Evolutionary conservation across 768 basidiomycete genomes (phyloP).

Genomic region (Phylloporus sp.): DNA sequence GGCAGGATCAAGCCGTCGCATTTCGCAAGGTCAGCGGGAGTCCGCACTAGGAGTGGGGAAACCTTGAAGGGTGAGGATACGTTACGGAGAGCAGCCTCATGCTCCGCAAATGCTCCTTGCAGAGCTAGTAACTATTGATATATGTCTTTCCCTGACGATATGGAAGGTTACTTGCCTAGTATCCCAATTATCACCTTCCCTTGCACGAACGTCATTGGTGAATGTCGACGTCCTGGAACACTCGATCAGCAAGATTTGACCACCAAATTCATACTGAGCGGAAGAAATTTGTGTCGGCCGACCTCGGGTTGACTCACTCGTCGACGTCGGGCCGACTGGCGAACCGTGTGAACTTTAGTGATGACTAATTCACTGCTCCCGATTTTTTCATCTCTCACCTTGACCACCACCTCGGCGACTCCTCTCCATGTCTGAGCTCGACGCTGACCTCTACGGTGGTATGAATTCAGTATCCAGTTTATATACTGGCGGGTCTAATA

Average conservation of each 20-base stretch:
- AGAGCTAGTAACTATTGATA: conserved; percentile 51
- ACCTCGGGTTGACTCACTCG: neutral
- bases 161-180: conserved; percentile 37
- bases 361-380: conserved; percentile 26
- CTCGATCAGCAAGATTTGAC: neutral
- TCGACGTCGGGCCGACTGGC: conserved; percentile 16
- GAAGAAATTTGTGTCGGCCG: neutral
- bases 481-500: neutral
- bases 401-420: conserved; percentile 27
- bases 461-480: conserved; percentile 14
- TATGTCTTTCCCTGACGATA: neutral
- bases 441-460: conserved; percentile 90
- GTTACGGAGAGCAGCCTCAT: conserved; percentile 64
- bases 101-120: conserved; percentile 91
- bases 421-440: conserved; percentile 66
- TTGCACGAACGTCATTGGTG: conserved; percentile 6
- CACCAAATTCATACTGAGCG: conserved; percentile 1
- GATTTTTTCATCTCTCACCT: conserved; percentile 33
- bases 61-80: conserved; percentile 44
- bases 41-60: conserved; percentile 58
- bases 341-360: conserved; percentile 20
- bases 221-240: neutral
- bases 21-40: conserved; percentile 60
- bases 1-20: conserved; percentile 91
- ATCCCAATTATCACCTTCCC: conserved; percentile 41